Evolutionary conservation across 768 basidiomycete species (phyloP).

Genomic region (Rhodotorula toruloides): DNA sequence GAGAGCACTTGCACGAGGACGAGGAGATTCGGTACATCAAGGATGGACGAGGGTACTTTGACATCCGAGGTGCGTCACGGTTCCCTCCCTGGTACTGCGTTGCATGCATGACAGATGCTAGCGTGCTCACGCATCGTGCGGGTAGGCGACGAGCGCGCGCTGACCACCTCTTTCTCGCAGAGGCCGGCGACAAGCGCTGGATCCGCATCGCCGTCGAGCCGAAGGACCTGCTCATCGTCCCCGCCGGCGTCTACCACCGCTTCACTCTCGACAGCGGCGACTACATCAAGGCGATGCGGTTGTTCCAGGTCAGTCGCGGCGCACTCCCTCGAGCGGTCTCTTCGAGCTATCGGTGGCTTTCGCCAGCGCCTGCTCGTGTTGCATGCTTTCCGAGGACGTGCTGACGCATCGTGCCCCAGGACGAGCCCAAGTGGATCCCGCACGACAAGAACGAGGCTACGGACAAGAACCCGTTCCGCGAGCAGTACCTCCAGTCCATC

Average conservation of each 20-base stretch:
- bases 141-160: not conserved
- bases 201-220: constrained; percentile 68
- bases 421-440: constrained; percentile 86
- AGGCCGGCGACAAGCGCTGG: constrained; percentile 66
- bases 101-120: no score
- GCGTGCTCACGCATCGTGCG: no score
- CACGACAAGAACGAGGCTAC: constrained; percentile 61
- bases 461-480: constrained; percentile 61
- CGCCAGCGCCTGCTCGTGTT: no score
- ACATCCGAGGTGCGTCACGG: constrained; percentile 62
- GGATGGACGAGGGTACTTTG: constrained; percentile 84
- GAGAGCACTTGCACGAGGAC: constrained; percentile 80
- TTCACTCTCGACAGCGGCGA: constrained; percentile 80
- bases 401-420: constrained; percentile 52
- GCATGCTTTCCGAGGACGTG: not conserved
- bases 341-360: no score
- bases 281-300: constrained; percentile 66
- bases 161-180: constrained; percentile 46
- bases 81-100: not conserved
- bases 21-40: constrained; percentile 90
- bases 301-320: constrained; percentile 64
- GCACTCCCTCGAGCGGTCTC: not conserved
- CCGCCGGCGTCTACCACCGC: constrained; percentile 88
- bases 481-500: constrained; percentile 52
- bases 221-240: constrained; percentile 80